Conservation (phyloP, 768 basidiomycete species). For the Paxillus ammoniavirescens region DNA sequence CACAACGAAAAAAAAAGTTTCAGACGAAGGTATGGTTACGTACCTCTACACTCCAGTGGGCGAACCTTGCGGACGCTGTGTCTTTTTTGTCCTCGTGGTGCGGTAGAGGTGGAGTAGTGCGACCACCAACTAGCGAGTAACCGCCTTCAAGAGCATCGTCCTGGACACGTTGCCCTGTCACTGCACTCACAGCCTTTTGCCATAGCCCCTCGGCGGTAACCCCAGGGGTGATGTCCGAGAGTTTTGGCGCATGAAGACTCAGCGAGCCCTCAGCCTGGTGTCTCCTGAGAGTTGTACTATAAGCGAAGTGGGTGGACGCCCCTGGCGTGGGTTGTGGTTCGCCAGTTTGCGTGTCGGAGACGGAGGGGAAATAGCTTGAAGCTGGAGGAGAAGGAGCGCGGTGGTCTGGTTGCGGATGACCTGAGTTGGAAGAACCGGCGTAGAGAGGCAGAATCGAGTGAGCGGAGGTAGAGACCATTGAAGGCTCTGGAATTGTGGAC, state of each 20-base stretch:
- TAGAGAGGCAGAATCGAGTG: constrained; percentile 18
- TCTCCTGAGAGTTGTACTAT: constrained; percentile 75
- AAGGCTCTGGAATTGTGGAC: constrained; percentile 12
- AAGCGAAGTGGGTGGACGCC: constrained; percentile 75
- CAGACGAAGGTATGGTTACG: constrained; percentile 18
- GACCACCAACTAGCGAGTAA: constrained; percentile 32
- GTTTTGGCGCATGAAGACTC: constrained; percentile 45
- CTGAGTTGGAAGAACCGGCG: constrained; percentile 7
- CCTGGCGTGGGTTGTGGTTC: constrained; percentile 60
- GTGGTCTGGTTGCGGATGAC: constrained; percentile 15
- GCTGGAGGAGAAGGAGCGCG: constrained; percentile 67
- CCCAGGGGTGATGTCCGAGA: constrained; percentile 29
- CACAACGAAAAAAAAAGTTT: neutral
- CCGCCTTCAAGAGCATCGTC: constrained; percentile 38
- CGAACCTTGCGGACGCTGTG: constrained; percentile 68
- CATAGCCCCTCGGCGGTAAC: constrained; percentile 52
- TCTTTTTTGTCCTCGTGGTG: constrained; percentile 36
- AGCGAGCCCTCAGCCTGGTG: constrained; percentile 54
- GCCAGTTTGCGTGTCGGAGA: constrained; percentile 45
- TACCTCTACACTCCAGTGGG: constrained; percentile 65
- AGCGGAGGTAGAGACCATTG: constrained; percentile 21
- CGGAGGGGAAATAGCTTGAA: constrained; percentile 72
- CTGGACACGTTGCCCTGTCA: constrained; percentile 25
- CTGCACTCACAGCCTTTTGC: constrained; percentile 38
- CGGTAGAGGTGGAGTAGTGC: constrained; percentile 6